Base-by-base conservation (phyloP, 2,329 filamentous ascomycete species). In the Rhynchosporium secalis region DNA sequence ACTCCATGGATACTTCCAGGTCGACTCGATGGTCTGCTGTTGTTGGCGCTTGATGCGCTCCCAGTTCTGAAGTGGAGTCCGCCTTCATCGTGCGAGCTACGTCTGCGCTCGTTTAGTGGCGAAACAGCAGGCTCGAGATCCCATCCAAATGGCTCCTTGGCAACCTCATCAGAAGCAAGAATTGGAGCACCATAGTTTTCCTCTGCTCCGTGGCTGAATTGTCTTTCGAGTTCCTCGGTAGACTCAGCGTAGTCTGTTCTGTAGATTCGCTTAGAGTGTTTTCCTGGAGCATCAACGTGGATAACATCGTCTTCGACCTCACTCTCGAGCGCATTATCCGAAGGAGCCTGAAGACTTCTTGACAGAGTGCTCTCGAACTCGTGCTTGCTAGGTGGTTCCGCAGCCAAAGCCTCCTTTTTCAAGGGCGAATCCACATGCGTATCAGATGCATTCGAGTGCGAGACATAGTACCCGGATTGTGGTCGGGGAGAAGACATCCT, bases 101-200 rank as follows among this genome's bases (percentile, higher is more conserved):
- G 81, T 62, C 84, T 84, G 57, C 85, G 82, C 67, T 90, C 86
- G 55, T 86, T 80, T 45, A 84, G 81, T 12, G 91, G 91, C n/a
- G 88, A 89, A 36, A 98, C 84, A 13, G 93, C 95, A 28, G 95
- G 91, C 58, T 90, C 86, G 72, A 91, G 81, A 68, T 85, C 86
- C 61, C 88, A 88, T 13, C 83, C 82, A 40, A 83, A 83, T 0
- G 86, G 84, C 60, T 90, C 85, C 75, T 93, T 94, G 62, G 86
- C 83, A 36, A 96, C 82, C 76, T 98, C 92, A 72, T 98, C 95
- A 1, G 90, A 83, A 7, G 95, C 95, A 56, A 99, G 79, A 66
- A 99, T 96, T 0, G 94, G 93, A 33, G 87, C 86, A 43, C 84
- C 83, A 72, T 90, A 88, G 20, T 83, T 83, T 59, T 82, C 78